These are phyloP conservation scores for Phylloporus arenicola DNA, from an alignment of 768 basidiomycete genomes.

Conservation along the genomic window DNA sequence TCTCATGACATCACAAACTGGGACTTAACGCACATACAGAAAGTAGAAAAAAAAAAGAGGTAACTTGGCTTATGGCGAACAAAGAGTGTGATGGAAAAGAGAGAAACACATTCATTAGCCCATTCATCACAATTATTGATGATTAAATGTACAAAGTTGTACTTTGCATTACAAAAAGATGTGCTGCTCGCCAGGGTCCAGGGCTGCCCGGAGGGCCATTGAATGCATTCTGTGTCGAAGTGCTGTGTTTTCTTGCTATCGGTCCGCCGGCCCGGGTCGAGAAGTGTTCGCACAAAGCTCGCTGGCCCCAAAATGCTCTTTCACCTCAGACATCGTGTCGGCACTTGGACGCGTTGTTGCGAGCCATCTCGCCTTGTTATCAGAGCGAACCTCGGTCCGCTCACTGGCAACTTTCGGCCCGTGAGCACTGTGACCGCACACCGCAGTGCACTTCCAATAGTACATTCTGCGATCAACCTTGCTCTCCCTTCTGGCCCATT, in stretches of 20 bases:
- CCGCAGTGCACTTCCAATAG: slow-evolving; percentile 18
- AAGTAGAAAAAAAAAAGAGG: no score
- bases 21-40: no score
- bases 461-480: slow-evolving; percentile 24
- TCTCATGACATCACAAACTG: no score
- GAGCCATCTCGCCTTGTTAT: neutral
- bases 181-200: no score
- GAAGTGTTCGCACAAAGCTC: neutral
- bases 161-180: no score
- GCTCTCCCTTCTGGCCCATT: slow-evolving; percentile 23
- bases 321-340: neutral
- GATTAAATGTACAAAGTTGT: no score
- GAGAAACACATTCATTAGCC: no score
- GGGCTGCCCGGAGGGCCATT: no score
- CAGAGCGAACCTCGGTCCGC: neutral
- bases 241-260: neutral
- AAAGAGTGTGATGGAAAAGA: no score
- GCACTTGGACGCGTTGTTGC: neutral
- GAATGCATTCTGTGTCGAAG: no score
- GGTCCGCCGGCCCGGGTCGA: neutral
- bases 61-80: no score
- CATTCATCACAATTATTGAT: no score
- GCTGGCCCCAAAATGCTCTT: neutral
- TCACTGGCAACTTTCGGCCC: neutral
- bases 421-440: neutral